These are phyloP conservation scores for Aspergillus fischeri DNA, from an alignment of 2,329 filamentous ascomycete species.

Conservation along the genomic window DNA sequence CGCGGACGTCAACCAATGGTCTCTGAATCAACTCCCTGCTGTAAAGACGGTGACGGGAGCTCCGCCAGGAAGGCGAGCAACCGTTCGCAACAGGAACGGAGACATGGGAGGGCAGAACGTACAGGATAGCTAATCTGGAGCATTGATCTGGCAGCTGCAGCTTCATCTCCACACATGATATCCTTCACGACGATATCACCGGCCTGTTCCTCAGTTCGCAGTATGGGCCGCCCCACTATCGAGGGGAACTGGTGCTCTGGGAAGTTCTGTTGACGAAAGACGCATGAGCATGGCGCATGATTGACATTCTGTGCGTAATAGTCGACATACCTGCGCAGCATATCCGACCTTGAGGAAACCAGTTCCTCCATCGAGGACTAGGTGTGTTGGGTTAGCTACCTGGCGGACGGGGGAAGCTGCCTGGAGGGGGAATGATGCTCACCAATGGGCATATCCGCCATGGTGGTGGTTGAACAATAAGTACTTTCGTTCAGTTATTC, in stretches of 20 bases:
- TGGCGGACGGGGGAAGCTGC: constrained; percentile 17
- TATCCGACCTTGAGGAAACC: constrained; percentile 99
- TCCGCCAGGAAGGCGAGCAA: constrained; percentile 9
- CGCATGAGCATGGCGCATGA: constrained; percentile 5
- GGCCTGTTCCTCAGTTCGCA: constrained; percentile 89
- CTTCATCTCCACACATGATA: constrained; percentile 99
- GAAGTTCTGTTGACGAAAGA: constrained; percentile 68
- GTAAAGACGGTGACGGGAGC: constrained; percentile 10
- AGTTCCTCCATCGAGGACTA: constrained; percentile 98
- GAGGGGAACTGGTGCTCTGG: constrained; percentile 98
- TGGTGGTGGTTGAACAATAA: constrained; percentile 20
- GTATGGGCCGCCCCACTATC: constrained; percentile 94
- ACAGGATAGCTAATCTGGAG: constrained; percentile 95
- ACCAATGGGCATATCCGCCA: constrained; percentile 51
- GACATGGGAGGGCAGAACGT: constrained; percentile 29
- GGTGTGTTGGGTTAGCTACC: constrained; percentile 25
- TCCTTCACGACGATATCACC: constrained; percentile 77
- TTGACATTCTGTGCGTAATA: neutral
- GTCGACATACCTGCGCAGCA: constrained; percentile 68
- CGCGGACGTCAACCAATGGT: constrained; percentile 3
- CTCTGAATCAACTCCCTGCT: constrained; percentile 19
- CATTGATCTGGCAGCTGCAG: constrained; percentile 91
- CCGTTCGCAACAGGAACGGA: neutral
- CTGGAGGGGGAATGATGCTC: constrained; percentile 21
- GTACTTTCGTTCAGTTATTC: constrained; percentile 7